Evolutionary conservation across 2,329 filamentous ascomycete species (phyloP).

Genomic region (Cladophialophora chaetospira): DNA sequence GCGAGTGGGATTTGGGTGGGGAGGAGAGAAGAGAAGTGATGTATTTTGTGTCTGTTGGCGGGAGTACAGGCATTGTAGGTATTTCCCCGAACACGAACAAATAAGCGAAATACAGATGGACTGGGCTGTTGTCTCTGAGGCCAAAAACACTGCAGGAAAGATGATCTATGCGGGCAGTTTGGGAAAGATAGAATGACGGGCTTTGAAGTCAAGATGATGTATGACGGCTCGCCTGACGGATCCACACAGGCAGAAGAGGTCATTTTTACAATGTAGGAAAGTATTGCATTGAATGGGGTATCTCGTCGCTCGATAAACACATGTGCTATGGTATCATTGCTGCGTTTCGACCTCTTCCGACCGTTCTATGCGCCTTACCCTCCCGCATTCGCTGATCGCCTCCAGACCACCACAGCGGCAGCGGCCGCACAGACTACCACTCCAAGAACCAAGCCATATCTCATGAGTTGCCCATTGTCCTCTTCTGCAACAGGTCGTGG

Average conservation of each 20-base stretch:
- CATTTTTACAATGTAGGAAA: neutral
- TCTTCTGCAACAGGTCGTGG: slow-evolving; percentile 83
- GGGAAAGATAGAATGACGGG: too few relatives aligned
- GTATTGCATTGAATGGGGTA: neutral
- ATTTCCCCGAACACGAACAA: neutral
- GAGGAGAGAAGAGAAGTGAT: slow-evolving; percentile 5
- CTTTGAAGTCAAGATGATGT: neutral
- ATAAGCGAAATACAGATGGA: neutral
- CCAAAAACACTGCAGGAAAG: too few relatives aligned
- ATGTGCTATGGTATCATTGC: neutral
- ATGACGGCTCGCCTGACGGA: neutral
- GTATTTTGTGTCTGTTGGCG: slow-evolving; percentile 10
- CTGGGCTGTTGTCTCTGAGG: too few relatives aligned
- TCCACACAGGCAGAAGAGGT: neutral
- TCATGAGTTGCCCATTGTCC: slow-evolving; percentile 65
- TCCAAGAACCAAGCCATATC: slow-evolving; percentile 80
- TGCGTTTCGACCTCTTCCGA: neutral
- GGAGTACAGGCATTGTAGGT: neutral
- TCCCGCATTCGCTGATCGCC: slow-evolving; percentile 39
- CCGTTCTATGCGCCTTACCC: neutral
- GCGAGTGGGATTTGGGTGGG: slow-evolving; percentile 36
- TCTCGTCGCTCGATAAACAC: neutral
- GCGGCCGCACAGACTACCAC: slow-evolving; percentile 64
- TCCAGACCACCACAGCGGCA: slow-evolving; percentile 64
- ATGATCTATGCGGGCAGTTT: too few relatives aligned